Evolutionary conservation across 345 rosid genomes (phyloP), one percentile per base, ranked within the genome.

Genomic region (Dovyalis caffra): DNA sequence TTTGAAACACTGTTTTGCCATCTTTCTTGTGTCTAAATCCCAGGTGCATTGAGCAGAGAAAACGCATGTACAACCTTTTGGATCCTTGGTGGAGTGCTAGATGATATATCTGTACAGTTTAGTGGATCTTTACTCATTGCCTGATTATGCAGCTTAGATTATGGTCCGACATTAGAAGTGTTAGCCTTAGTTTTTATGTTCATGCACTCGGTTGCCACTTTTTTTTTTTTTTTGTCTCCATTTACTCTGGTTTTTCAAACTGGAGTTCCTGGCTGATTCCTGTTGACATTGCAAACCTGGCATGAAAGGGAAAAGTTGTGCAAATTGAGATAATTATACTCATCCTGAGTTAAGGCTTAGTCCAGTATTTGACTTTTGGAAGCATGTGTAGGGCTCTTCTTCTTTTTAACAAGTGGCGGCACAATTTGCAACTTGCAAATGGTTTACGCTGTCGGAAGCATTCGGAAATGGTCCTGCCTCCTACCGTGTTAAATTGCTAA

Each of bases 61-160:
- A 23, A 9, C 51, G 57, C 82, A 66, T 74, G 79, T 69, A 68
- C 76, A 78, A 78, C 74, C 65, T 74, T 62, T 80, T 74, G 74
- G 73, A 49, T 66, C 66, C 69, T n/a, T 18, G 16, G 35, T 14
- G 76, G 83, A 74, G 83, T 84, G 80, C 79, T 66, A 68, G 79
- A 74, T 82, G 78, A 65, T 75, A 78, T 43, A 43, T 80, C 78
- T 84, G 83, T 84, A 86, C 85, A 86, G 86, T 76, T 80, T 60
- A 68, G 35, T 51, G 51, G 76, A 62, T 11, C 61, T 16, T 29
- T 21, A 65, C 79, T 63, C 65, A 51, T 68, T 74, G 67, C 74
- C 32, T 75, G 81, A 34, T 82, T 60, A 53, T 62, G 74, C 64
- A 37, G 23, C 79, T 29, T 64, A 58, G 32, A 29, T 28, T 23